Base-by-base conservation (phyloP, 2,329 filamentous ascomycete genomes). In the Mariannaea elegans region DNA sequence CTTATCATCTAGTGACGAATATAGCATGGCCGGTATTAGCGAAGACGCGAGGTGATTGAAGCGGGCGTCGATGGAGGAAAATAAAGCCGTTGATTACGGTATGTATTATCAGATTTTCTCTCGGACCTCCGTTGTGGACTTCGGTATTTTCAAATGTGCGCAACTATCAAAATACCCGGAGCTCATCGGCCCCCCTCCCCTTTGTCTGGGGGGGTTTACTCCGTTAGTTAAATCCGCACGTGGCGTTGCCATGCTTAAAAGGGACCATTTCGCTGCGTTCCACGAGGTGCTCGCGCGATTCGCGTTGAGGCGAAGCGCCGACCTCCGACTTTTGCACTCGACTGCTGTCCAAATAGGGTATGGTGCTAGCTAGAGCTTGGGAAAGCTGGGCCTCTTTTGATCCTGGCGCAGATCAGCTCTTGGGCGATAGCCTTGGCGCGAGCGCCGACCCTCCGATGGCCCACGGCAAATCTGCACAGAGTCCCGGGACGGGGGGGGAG, bases 241-340 rank as follows among this genome's bases (percentile, higher is more conserved):
- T 53, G 50, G 50, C 39, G 21, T 27, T 9, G 13, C 23, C 19
- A 38, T 13, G 13, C 38, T 3, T 41, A 4, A 10, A 2, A 3
- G 8, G 18, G 16, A n/a, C n/a, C n/a, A n/a, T n/a, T n/a, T n/a
- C n/a, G n/a, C n/a, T n/a, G n/a, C n/a, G n/a, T n/a, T n/a, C n/a
- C n/a, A n/a, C n/a, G n/a, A n/a, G n/a, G n/a, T n/a, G n/a, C n/a
- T n/a, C n/a, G n/a, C n/a, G n/a, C n/a, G n/a, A n/a, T 34, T 71
- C 68, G 68, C 68, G 68, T 63, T 52, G 45, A 38, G 32, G 47
- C n/a, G 54, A 65, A 67, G 45, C 50, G 49, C 57, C 46, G 66
- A 69, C 51, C 60, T 42, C 68, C 68, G 68, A 71, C 63, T 31
- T 59, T 56, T 27, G 48, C 54, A 53, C 45, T 47, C 38, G 39